A percentile compares a stretch with the other conserved stretches of the same genome.
Conservation (phyloP, 331 rosid species). For the Erythrophleum ivorense region DNA sequence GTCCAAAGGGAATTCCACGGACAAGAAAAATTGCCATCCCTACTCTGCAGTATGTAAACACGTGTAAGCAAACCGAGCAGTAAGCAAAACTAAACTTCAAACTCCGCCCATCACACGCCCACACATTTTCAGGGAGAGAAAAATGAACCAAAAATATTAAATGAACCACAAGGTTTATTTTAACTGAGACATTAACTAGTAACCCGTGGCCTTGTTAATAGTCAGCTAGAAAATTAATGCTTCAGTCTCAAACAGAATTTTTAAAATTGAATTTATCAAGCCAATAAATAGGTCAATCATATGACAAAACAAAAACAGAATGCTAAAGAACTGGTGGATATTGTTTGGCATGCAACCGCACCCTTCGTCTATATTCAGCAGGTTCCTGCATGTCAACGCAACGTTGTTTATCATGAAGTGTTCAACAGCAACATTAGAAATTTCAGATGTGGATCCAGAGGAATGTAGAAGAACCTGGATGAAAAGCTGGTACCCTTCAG, state of each 20-base stretch:
- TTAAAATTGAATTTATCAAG: conserved; percentile 14
- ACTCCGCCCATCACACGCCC: neutral
- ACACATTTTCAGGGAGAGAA: neutral
- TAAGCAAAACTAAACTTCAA: neutral
- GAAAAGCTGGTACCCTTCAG: conserved; percentile 36
- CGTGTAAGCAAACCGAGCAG: neutral
- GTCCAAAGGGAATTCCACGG: too few species aligned
- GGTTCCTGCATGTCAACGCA: conserved; percentile 34
- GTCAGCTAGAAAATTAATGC: conserved; percentile 11
- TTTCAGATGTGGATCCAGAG: conserved; percentile 4
- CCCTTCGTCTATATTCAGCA: conserved; percentile 42
- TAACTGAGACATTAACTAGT: neutral
- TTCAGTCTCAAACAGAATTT: neutral
- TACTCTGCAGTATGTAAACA: neutral
- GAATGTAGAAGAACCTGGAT: conserved; percentile 35
- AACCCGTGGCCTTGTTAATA: conserved; percentile 9
- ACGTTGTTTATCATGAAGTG: conserved; percentile 5
- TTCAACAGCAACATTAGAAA: neutral
- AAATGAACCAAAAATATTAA: conserved; percentile 5
- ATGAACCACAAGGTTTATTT: neutral
- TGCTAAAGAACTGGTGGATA: conserved; percentile 37
- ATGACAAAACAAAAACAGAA: conserved; percentile 13
- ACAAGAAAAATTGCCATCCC: too few species aligned
- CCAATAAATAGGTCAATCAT: conserved; percentile 1
- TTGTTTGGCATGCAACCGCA: conserved; percentile 41